Conservation (phyloP, 129 eudicot species). For the Glebionis coronaria region DNA sequence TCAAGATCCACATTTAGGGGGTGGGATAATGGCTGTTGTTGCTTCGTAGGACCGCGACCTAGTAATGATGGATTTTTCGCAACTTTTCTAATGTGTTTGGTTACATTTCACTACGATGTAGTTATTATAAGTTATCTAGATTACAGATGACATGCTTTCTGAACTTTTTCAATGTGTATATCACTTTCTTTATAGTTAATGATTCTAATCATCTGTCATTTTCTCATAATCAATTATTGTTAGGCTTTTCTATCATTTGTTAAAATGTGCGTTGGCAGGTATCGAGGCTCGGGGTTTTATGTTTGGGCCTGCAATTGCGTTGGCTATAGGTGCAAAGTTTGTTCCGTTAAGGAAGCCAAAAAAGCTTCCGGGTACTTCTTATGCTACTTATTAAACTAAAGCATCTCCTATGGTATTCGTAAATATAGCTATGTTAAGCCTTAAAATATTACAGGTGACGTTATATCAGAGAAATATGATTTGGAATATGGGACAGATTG, state of each 20-base stretch:
- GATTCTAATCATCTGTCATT: constrained; percentile 37
- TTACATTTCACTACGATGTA: constrained; percentile 26
- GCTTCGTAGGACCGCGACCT: constrained; percentile 39
- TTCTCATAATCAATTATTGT: constrained; percentile 38
- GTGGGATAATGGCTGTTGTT: constrained; percentile 50
- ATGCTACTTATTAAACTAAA: no score
- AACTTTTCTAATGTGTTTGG: constrained; percentile 19
- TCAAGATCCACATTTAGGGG: constrained; percentile 36
- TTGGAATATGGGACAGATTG: constrained; percentile 86
- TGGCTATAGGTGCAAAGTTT: constrained; percentile 68
- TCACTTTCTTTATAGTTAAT: constrained; percentile 16
- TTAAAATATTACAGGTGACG: constrained; percentile 52
- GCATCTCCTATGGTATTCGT: background rate
- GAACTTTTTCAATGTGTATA: constrained; percentile 28
- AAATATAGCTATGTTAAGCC: no score
- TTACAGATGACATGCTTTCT: background rate
- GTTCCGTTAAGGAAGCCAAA: constrained; percentile 77
- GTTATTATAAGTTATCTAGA: constrained; percentile 16
- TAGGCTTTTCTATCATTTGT: constrained; percentile 31
- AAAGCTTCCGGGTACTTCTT: constrained; percentile 79
- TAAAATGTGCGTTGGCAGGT: constrained; percentile 31
- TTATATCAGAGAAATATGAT: constrained; percentile 65
- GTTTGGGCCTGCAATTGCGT: constrained; percentile 82
- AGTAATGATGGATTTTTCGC: constrained; percentile 30
- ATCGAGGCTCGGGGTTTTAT: constrained; percentile 78